phyloP scores from a whole-genome alignment of 108 stramenopile species.

The Discostella pseudostelligera region DNA sequence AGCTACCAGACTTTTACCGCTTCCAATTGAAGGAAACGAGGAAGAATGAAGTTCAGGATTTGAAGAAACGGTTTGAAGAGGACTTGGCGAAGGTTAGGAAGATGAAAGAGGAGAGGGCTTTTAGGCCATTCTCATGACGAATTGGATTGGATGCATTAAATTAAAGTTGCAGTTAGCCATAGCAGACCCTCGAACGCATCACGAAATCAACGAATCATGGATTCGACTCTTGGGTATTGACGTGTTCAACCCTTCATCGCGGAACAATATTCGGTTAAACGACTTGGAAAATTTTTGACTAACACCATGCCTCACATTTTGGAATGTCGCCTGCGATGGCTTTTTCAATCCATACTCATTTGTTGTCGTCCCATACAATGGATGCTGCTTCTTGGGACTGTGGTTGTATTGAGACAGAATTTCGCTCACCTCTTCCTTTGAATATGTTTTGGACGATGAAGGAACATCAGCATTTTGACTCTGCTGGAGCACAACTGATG shows the following conservation, averaged over 20 bases:
- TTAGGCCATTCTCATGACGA: slow-evolving; percentile 59
- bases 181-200: too few species aligned
- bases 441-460: slow-evolving; percentile 5
- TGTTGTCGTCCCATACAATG: slow-evolving; percentile 59
- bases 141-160: not conserved
- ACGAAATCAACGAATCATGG: slow-evolving; percentile 39
- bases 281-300: slow-evolving; percentile 63
- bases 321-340: slow-evolving; percentile 60
- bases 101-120: slow-evolving; percentile 78
- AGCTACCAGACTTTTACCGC: slow-evolving; percentile 80
- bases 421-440: slow-evolving; percentile 39
- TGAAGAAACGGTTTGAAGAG: slow-evolving; percentile 72
- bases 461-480: slow-evolving; percentile 2
- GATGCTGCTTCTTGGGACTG: slow-evolving; percentile 57
- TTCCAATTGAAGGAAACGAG: slow-evolving; percentile 75
- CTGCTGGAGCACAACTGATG: slow-evolving; percentile 12
- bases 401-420: slow-evolving; percentile 56
- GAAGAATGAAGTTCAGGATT: slow-evolving; percentile 68
- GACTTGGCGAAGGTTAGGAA: slow-evolving; percentile 77
- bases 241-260: slow-evolving; percentile 67
- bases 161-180: too few species aligned
- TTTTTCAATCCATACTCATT: slow-evolving; percentile 61
- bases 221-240: slow-evolving; percentile 47
- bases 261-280: slow-evolving; percentile 60
- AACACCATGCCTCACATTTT: slow-evolving; percentile 52